These are phyloP conservation scores for Coniella vitis DNA, from an alignment of 2,329 filamentous ascomycete genomes.

Conservation along the genomic window DNA sequence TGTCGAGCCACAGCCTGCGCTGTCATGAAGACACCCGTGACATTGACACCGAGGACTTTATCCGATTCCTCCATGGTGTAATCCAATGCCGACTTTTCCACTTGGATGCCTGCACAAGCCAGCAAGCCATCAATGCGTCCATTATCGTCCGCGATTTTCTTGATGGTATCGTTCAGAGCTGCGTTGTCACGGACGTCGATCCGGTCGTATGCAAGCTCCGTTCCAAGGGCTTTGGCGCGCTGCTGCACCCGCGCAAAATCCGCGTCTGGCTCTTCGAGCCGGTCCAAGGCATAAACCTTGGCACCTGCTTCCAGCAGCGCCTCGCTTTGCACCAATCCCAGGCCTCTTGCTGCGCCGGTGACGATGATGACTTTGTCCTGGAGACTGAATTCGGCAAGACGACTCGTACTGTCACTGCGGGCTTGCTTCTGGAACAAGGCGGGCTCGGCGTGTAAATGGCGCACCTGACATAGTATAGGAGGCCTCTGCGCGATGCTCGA, in stretches of 20 bases:
- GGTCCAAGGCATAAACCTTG: slow-evolving; percentile 58
- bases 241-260: slow-evolving; percentile 60
- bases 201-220: slow-evolving; percentile 65
- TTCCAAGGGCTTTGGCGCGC: slow-evolving; percentile 59
- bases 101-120: slow-evolving; percentile 64
- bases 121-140: slow-evolving; percentile 75
- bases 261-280: slow-evolving; percentile 46
- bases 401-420: slow-evolving; percentile 6
- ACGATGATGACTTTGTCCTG: slow-evolving; percentile 68
- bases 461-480: not conserved
- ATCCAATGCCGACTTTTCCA: slow-evolving; percentile 76
- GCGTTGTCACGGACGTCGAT: slow-evolving; percentile 73
- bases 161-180: slow-evolving; percentile 59
- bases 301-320: slow-evolving; percentile 76
- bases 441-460: slow-evolving; percentile 6
- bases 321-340: slow-evolving; percentile 73
- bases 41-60: slow-evolving; percentile 75
- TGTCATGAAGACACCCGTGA: slow-evolving; percentile 80
- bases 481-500: not conserved
- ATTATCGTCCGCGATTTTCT: slow-evolving; percentile 60
- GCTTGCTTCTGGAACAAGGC: not conserved
- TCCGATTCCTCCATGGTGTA: slow-evolving; percentile 70
- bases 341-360: slow-evolving; percentile 68
- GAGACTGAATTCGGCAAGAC: slow-evolving; percentile 68
- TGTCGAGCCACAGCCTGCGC: slow-evolving; percentile 82